Conservation (phyloP, 495 filamentous ascomycete species). For the Penicillium fimorum region DNA sequence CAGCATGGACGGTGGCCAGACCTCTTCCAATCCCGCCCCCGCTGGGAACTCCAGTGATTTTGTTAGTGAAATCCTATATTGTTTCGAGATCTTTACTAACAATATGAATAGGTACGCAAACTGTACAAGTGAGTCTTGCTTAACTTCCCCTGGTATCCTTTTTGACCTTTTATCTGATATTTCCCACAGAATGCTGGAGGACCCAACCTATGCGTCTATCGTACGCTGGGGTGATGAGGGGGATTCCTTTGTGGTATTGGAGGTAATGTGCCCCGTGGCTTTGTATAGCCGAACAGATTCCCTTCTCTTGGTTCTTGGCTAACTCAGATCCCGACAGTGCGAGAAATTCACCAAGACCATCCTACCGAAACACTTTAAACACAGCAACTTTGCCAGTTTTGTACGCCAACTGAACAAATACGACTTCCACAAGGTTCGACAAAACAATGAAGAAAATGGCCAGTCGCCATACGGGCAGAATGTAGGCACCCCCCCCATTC, state of each 20-base stretch:
- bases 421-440: constrained; percentile 98
- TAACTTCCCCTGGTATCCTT: not conserved
- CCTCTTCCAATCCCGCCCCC: constrained; percentile 48
- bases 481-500: constrained; percentile 51
- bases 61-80: constrained; percentile 51
- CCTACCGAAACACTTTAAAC: constrained; percentile 97
- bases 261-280: constrained; percentile 57
- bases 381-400: constrained; percentile 99
- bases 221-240: constrained; percentile 94
- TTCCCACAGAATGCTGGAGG: constrained; percentile 84
- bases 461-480: constrained; percentile 88
- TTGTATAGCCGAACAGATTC: constrained; percentile 1
- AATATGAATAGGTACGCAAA: constrained; percentile 78
- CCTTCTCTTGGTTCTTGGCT: constrained; percentile 11
- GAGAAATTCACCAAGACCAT: constrained; percentile 98
- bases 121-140: constrained; percentile 80
- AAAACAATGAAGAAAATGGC: constrained; percentile 91
- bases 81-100: constrained; percentile 24
- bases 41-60: constrained; percentile 77
- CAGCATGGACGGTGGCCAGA: constrained; percentile 55
- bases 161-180: constrained; percentile 3
- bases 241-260: constrained; percentile 95
- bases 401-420: constrained; percentile 99
- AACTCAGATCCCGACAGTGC: constrained; percentile 56
- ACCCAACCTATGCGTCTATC: constrained; percentile 85